These are phyloP conservation scores for Ophiognomonia clavigignenti-juglandacearum DNA, from an alignment of 2,329 filamentous ascomycete genomes.

Conservation along the genomic window DNA sequence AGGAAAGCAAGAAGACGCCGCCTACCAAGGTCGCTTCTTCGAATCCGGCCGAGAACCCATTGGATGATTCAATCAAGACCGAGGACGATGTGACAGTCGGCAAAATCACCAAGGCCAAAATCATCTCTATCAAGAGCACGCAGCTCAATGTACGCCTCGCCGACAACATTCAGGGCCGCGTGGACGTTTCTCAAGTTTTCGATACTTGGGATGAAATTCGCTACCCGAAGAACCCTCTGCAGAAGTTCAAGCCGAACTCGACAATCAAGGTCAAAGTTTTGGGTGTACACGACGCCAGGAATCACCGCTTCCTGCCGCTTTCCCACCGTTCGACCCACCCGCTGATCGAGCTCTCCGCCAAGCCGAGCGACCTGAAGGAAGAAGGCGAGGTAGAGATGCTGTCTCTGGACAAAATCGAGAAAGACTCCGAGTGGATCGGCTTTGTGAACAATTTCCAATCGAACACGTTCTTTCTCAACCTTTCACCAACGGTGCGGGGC, in stretches of 20 bases:
- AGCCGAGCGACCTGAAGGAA: slow-evolving; percentile 58
- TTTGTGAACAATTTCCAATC: slow-evolving; percentile 88
- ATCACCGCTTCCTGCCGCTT: slow-evolving; percentile 87
- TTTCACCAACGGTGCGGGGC: slow-evolving; percentile 84
- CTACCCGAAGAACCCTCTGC: slow-evolving; percentile 76
- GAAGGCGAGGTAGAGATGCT: slow-evolving; percentile 43
- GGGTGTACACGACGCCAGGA: slow-evolving; percentile 84
- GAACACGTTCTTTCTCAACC: slow-evolving; percentile 81
- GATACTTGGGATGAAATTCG: slow-evolving; percentile 83
- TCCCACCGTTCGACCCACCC: slow-evolving; percentile 77
- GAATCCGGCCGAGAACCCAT: slow-evolving; percentile 38
- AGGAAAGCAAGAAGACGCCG: slow-evolving; percentile 33
- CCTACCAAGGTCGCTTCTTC: slow-evolving; percentile 15
- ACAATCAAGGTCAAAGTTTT: slow-evolving; percentile 71
- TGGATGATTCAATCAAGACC: slow-evolving; percentile 60
- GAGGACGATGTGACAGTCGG: slow-evolving; percentile 73
- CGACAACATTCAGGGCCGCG: slow-evolving; percentile 84
- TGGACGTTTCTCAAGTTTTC: slow-evolving; percentile 88
- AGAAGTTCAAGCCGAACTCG: slow-evolving; percentile 66
- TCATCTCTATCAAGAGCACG: slow-evolving; percentile 82
- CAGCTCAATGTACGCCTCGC: slow-evolving; percentile 88
- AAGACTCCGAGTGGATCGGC: slow-evolving; percentile 68
- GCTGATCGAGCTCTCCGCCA: slow-evolving; percentile 83
- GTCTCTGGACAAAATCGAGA: slow-evolving; percentile 66
- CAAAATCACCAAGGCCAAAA: slow-evolving; percentile 66